Base-by-base conservation (phyloP, 192 early-diverging fungal species). In the Linnemannia exigua region DNA sequence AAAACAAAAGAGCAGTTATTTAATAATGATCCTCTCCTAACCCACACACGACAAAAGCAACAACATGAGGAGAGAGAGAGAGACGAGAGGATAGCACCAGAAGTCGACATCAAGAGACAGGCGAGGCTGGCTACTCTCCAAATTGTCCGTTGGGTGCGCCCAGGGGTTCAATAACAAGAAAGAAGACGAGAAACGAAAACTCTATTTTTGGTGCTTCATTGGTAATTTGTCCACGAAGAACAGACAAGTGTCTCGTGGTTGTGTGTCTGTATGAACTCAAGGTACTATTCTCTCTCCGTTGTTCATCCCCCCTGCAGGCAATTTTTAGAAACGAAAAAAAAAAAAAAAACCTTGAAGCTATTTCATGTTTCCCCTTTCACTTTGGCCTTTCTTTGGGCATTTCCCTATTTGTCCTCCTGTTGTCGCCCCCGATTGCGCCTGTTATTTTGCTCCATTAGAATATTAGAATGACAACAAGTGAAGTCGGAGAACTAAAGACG, bases 131-230 rank as follows among this genome's bases (percentile, higher is more conserved):
- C 52, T n/a, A n/a, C 52, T 44, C 3, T 44, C 9, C 41, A 54
- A 19, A 54, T n/a, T 54, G 22, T 58, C 54, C 54, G 54, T 58
- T 58, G 54, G n/a, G 54, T 25, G 2, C 58, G 28, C 58, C 58
- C 58, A 63, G 58, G 58, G 58, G 28, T 31, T 63, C 11, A 63
- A 61, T 14, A 3, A 8, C 9, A 63, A 15, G 28, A 31, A 7
- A 31, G 58, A 63, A 63, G n/a, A 63, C n/a, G 12, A 54, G 12
- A 50, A 50, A 50, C 15, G 20, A 28, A 63, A 63, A 63, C 58
- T 63, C 58, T 63, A 63, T 63, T 63, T 63, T 63, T 63, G 58
- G 25, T n/a, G 58, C 52, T 61, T 25, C 25, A 61, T 28, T 61
- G 28, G 58, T 31, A 31, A 31, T 1, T 1, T 1, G 58, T 22